A percentile compares a stretch with the other conserved stretches of the same genome.
Conservation (phyloP, 78 protist genomes). For the Guillardia theta region DNA sequence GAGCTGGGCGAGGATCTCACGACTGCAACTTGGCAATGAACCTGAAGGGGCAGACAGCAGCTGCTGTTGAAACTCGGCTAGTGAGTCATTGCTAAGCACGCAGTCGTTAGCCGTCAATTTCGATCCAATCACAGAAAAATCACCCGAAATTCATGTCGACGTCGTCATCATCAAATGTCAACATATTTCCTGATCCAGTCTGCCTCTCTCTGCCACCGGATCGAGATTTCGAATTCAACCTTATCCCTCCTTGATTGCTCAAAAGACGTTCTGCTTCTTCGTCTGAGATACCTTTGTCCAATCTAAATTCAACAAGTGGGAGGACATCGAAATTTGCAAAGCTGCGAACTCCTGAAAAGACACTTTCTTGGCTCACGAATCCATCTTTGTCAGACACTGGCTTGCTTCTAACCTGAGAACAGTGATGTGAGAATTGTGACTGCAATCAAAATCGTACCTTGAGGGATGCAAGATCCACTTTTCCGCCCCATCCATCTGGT, state of each 20-base stretch:
- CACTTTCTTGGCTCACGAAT: not conserved
- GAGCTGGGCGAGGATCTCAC: too few species aligned
- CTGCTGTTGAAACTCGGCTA: too few species aligned
- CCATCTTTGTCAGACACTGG: constrained; percentile 60
- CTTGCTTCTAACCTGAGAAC: constrained; percentile 44
- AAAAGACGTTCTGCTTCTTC: not conserved
- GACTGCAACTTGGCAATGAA: too few species aligned
- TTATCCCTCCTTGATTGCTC: not conserved
- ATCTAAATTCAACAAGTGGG: constrained; percentile 66
- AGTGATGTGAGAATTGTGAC: too few species aligned
- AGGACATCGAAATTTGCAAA: constrained; percentile 57
- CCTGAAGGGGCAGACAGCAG: too few species aligned
- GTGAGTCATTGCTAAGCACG: too few species aligned
- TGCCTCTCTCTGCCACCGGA: not conserved
- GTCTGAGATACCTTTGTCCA: constrained; percentile 23
- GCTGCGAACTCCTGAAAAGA: not conserved
- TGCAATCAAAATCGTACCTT: too few species aligned
- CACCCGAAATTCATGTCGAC: not conserved
- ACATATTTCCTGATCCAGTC: not conserved
- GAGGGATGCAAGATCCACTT: not conserved
- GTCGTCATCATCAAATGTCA: not conserved
- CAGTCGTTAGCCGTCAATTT: too few species aligned
- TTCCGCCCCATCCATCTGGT: not conserved
- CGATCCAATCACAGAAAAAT: too few species aligned
- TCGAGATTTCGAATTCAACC: too few species aligned